These are phyloP conservation scores for Artemisia argyi DNA, from an alignment of 129 eudicot genomes.

Conservation along the genomic window DNA sequence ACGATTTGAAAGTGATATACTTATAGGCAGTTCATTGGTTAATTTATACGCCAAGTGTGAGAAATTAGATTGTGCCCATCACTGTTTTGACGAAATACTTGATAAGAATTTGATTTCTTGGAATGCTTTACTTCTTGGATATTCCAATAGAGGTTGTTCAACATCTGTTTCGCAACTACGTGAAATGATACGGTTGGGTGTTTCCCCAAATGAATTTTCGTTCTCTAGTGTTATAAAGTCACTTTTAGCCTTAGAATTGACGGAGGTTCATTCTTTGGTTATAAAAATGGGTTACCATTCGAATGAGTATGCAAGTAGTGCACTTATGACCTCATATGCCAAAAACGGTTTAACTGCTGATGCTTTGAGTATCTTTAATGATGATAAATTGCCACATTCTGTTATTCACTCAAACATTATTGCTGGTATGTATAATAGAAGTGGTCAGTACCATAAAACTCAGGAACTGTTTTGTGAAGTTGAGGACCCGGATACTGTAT, in stretches of 20 bases:
- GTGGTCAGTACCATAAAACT: conserved; percentile 59
- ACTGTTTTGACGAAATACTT: conserved; percentile 59
- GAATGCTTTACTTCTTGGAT: conserved; percentile 69
- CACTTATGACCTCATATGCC: conserved; percentile 74
- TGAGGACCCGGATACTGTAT: conserved; percentile 64
- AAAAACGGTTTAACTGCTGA: conserved; percentile 49
- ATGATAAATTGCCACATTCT: conserved; percentile 30
- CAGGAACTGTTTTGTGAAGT: conserved; percentile 59
- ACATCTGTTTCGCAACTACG: conserved; percentile 35
- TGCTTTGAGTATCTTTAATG: conserved; percentile 44
- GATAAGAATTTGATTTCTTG: conserved; percentile 67
- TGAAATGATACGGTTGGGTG: conserved; percentile 58
- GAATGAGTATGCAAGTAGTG: conserved; percentile 57
- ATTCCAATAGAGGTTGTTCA: conserved; percentile 36
- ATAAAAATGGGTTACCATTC: conserved; percentile 54
- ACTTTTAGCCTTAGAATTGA: conserved; percentile 40
- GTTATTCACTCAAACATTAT: conserved; percentile 61
- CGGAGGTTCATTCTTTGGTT: conserved; percentile 64
- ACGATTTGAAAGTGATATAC: conserved; percentile 40
- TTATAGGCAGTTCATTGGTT: conserved; percentile 64
- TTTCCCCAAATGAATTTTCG: conserved; percentile 54
- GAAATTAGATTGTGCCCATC: conserved; percentile 50
- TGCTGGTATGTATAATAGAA: conserved; percentile 70
- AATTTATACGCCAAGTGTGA: conserved; percentile 64
- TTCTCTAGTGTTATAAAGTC: conserved; percentile 61